Base-by-base conservation (phyloP, 2,329 filamentous ascomycete species). In the Orbilia quercus region DNA sequence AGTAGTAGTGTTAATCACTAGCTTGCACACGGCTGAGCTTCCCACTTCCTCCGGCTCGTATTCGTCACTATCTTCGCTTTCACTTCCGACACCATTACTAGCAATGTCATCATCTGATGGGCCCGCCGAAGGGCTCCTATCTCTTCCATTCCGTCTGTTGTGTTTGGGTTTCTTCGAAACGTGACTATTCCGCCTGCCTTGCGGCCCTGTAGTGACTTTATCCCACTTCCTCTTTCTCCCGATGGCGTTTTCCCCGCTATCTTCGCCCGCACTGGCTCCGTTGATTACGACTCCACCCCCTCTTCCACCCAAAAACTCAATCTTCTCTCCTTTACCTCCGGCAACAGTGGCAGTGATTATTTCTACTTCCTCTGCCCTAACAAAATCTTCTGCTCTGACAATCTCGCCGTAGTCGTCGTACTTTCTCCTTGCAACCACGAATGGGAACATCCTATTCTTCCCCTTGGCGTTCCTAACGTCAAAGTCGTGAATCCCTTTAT, bases 201-300 rank as follows among this genome's bases (percentile, higher is more conserved):
- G 69, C 1, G 50, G 48, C 5, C 47, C 42, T 5, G 47, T 34
- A 4, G 44, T 48, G 20, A 87, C 82, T 72, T 96, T 92, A 76
- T 94, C 91, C 92, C 94, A 98, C 80, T 92, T 96, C 73, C 95
- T 87, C 82, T 99, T 99, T 82, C 94, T 93, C 16, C 94, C 95
- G 18, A 96, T 85, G 3, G 75, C 74, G 1, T 73, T 72, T 20
- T 75, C 67, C 2, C 28, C 40, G 14, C 45, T 34, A 4, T 45
- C 63, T 18, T 62, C 57, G 2, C 18, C 55, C 31, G 53, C 22
- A 16, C 14, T 25, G 20, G 38, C 50, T 7, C 48, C 55, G 16
- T 53, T 31, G 7, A 74, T 64, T 25, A 67, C 70, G 1, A 69
- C 70, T 2, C 70, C 70, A 1, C 70, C 57, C 4, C 70, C 63